Conservation (phyloP, 2,329 filamentous ascomycete species). For the Phialophora tarda region DNA sequence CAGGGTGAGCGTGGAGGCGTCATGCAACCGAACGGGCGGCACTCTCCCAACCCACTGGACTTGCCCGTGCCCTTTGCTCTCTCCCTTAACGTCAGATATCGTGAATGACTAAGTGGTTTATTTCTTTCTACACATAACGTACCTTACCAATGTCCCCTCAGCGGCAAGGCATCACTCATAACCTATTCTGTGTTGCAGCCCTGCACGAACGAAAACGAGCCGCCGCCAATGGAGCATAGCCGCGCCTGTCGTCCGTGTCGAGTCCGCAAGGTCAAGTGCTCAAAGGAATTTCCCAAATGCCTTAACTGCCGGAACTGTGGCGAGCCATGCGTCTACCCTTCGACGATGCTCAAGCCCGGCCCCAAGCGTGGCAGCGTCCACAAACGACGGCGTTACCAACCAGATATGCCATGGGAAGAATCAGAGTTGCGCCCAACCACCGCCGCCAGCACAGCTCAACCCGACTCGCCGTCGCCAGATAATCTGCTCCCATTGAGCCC, state of each 20-base stretch:
- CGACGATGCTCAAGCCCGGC: constrained; percentile 25
- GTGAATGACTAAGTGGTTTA: too few relatives aligned
- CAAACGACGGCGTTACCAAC: constrained; percentile 3
- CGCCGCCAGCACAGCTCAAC: neutral
- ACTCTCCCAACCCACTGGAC: too few relatives aligned
- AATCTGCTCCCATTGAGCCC: neutral
- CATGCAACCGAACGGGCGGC: too few relatives aligned
- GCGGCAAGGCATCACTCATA: too few relatives aligned
- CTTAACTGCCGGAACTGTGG: constrained; percentile 12
- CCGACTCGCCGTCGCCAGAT: neutral
- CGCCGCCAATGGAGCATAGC: neutral
- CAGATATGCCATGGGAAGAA: neutral
- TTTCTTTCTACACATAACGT: too few relatives aligned
- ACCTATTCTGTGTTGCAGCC: too few relatives aligned
- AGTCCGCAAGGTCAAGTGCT: constrained; percentile 20
- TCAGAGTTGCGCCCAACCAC: neutral
- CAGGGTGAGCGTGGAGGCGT: too few relatives aligned
- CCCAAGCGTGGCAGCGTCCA: constrained; percentile 37
- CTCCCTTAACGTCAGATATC: too few relatives aligned
- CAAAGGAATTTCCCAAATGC: constrained; percentile 15
- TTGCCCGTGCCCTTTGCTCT: too few relatives aligned
- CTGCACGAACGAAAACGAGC: neutral
- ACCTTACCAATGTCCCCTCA: too few relatives aligned
- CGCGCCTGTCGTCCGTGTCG: constrained; percentile 19
- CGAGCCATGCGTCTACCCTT: constrained; percentile 23